A percentile compares a stretch with the other conserved stretches of the same genome.
Conservation (phyloP, 768 basidiomycete genomes). For the Calocera cornea region DNA sequence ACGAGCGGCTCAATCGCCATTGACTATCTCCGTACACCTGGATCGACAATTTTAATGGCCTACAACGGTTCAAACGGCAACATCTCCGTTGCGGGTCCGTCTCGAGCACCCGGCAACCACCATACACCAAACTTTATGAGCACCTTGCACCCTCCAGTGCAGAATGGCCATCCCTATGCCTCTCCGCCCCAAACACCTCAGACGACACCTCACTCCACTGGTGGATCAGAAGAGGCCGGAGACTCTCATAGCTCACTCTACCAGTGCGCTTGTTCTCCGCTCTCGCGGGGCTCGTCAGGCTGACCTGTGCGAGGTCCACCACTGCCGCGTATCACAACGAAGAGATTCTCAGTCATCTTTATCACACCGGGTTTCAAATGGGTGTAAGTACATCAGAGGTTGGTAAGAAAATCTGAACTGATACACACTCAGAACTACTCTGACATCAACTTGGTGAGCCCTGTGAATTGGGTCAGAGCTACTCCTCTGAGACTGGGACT, state of each 20-base stretch:
- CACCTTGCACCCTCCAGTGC: background rate
- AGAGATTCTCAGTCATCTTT: slow-evolving; percentile 64
- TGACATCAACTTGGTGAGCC: slow-evolving; percentile 61
- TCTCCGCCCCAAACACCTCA: background rate
- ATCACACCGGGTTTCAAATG: slow-evolving; percentile 66
- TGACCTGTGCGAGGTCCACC: background rate
- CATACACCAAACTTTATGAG: background rate
- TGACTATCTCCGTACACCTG: background rate
- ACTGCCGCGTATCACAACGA: slow-evolving; percentile 40
- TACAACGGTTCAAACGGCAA: background rate
- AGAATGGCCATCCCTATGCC: background rate
- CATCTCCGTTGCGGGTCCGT: background rate
- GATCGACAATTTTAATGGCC: background rate
- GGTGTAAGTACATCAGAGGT: slow-evolving; percentile 42
- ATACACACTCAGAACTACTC: slow-evolving; percentile 51
- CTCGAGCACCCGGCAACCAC: background rate
- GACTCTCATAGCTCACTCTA: background rate
- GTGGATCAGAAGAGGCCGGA: background rate
- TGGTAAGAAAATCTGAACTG: background rate
- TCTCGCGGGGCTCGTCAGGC: too few relatives aligned
- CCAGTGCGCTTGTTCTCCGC: background rate
- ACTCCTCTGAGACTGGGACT: background rate
- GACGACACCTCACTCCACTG: background rate
- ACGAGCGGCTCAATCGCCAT: too few relatives aligned
- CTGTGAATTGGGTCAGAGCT: background rate